These are phyloP conservation scores for Ceratobasidium sp. DNA, from an alignment of 1,284 basidiomycete species.

Conservation along the genomic window DNA sequence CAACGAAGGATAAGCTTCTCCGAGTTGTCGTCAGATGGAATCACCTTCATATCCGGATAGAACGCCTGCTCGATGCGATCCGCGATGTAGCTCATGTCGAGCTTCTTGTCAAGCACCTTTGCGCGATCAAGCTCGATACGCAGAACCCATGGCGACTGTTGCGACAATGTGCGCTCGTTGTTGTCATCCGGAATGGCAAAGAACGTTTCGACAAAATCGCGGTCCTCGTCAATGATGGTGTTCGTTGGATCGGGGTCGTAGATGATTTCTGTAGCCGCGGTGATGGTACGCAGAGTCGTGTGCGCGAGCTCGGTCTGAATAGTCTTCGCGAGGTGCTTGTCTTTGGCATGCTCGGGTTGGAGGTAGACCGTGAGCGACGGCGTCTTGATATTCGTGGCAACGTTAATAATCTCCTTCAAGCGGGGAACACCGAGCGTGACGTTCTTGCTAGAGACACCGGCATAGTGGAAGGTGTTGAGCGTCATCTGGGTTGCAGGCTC, in stretches of 20 bases:
- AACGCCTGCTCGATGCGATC: slow-evolving; percentile 94
- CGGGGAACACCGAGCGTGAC: slow-evolving; percentile 98
- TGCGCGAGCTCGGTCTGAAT: slow-evolving; percentile 94
- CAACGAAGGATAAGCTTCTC: slow-evolving; percentile 98
- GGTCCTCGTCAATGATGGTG: slow-evolving; percentile 96
- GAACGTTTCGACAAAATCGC: slow-evolving; percentile 97
- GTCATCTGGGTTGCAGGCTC: slow-evolving; percentile 99
- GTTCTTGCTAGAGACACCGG: slow-evolving; percentile 97
- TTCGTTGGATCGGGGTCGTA: slow-evolving; percentile 94
- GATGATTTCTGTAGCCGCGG: slow-evolving; percentile 96
- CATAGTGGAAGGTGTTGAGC: slow-evolving; percentile 97
- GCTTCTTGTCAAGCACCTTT: slow-evolving; percentile 97
- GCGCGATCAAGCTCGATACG: slow-evolving; percentile 96
- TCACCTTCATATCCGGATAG: slow-evolving; percentile 96
- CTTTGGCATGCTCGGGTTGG: slow-evolving; percentile 73
- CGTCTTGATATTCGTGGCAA: slow-evolving; percentile 98
- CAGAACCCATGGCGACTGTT: slow-evolving; percentile 97
- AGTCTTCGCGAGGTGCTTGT: slow-evolving; percentile 76
- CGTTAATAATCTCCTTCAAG: slow-evolving; percentile 99
- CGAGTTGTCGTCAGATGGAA: slow-evolving; percentile 99
- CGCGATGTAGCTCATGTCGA: slow-evolving; percentile 96
- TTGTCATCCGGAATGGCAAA: slow-evolving; percentile 99
- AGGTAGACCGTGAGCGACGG: slow-evolving; percentile 95
- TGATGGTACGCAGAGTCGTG: slow-evolving; percentile 95
- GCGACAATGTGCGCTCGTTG: slow-evolving; percentile 88